Base-by-base conservation (phyloP, 1,139 yeast species). In the Saccharomyces pastorianus region DNA sequence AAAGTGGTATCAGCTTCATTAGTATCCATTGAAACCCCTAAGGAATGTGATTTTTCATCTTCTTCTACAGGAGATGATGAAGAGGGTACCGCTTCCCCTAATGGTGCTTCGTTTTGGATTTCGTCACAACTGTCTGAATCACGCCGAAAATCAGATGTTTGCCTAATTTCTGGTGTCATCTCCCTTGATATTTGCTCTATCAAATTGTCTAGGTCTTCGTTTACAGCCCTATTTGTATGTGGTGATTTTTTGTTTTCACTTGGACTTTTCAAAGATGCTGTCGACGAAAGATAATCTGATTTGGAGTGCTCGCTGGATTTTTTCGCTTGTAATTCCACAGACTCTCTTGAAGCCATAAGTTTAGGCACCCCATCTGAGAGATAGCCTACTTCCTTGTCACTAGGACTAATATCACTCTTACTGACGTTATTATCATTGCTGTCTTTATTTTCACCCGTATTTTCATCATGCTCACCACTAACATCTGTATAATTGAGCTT, bases 181-280 rank as follows among this genome's bases (percentile, higher is more conserved):
- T 67, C 70, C 49, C 61, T 64, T 2, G 71, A 66, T 11, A 67
- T 65, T 46, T 67, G 65, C 3, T 56, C 58, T 69, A 67, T 67
- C 41, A 67, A 47, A 48, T 61, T 56, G 48, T 67, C 71, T 50
- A 67, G 53, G 50, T 65, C 70, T 34, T 61, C 64, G 50, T 63
- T 66, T 6, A 65, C 64, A 20, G 50, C 50, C 48, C 56, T 56
- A 29, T 52, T 52, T 4, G 59, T 56, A 11, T 56, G 49, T 25
- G 52, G 48, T 11, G 26, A 7, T n/a, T 27, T 27, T 13, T 32
- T 47, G 17, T 38, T 38, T 20, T 38, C 44, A 38, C 11, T 20
- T 5, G 44, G 44, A 11, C 44, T 38, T 20, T 38, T 38, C 44
- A 38, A 20, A 17, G 44, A 38, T 38, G 44, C 6, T 5, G 41